These are phyloP conservation scores for Paramecium tetraurelia DNA, from an alignment of 73 alveolate species.

Conservation along the genomic window DNA sequence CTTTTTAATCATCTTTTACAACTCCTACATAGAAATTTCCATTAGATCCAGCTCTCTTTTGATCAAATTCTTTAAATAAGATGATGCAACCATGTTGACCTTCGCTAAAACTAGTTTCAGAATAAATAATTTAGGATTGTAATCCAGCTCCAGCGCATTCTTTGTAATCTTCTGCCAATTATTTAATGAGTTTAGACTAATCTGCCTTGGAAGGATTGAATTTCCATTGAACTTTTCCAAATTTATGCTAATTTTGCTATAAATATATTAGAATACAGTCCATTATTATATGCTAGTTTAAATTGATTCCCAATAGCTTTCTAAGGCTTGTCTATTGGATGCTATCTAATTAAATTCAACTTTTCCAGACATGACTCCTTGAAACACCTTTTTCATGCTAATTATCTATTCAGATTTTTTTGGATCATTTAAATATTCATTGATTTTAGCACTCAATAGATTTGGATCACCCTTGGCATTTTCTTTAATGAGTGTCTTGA, in stretches of 20 bases:
- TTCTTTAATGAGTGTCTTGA: background rate
- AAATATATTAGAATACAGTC: background rate
- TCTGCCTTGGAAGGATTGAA: background rate
- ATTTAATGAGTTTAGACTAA: background rate
- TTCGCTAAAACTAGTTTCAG: background rate
- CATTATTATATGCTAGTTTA: background rate
- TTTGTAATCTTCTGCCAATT: background rate
- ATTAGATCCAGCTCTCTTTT: background rate
- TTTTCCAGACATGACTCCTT: background rate
- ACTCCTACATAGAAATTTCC: slow-evolving; percentile 32
- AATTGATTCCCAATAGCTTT: background rate
- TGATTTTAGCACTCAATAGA: background rate
- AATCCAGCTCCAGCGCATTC: background rate
- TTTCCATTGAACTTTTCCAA: slow-evolving; percentile 12
- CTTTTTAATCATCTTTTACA: background rate
- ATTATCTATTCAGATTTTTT: background rate
- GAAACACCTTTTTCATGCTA: background rate
- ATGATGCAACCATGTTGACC: slow-evolving; percentile 30
- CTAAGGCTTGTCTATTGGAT: background rate
- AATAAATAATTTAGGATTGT: background rate
- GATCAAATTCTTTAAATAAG: slow-evolving; percentile 2
- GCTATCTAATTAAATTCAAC: background rate
- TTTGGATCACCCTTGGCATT: slow-evolving; percentile 36
- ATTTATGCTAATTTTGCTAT: background rate
- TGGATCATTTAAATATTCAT: background rate